Evolutionary conservation across 768 basidiomycete species (phyloP), one percentile per base, ranked within the genome.

Genomic region (Nidula microcarpa): DNA sequence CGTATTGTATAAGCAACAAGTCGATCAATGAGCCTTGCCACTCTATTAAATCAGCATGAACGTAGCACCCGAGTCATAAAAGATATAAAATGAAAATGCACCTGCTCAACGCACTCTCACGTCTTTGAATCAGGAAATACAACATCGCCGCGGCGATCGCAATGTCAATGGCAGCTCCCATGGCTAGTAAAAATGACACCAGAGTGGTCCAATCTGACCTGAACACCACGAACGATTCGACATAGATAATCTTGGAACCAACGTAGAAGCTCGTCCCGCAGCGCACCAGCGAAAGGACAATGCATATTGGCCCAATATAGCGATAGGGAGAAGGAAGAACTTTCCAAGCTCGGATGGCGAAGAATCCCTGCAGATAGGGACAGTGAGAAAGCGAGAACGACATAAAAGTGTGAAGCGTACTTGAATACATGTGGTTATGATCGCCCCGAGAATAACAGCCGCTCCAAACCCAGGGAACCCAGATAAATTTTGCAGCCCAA

Each of bases 381-480:
- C 1, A 5, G 13, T 45, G 30, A 16, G 23, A 23, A 23, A 5
- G 47, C 35, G 14, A 10, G 10, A 9, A 44, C 34, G 37, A 30
- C 11, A 46, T 53, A 34, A 58, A 50, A 32, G 52, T 37, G 3
- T 49, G 46, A 36, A 23, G 23, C 60, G 57, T 39, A 68, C 65
- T 54, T 72, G 68, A 6, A 66, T 64, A n/a, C 62, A 55, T 10
- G 65, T 50, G 4, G 68, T 69, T 10, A 70, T 67, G 3, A 60
- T 34, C 3, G 62, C 65, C 33, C 68, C 69, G 17, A 70, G 53
- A 6, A 68, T 52, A 1, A 62, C 57, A 13, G 58, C 60, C 2
- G 62, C 48, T 18, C 59, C 54, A 36, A 65, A 51, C 37, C 61
- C 56, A 43, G 54, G 53, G 53, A 65, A 61, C 6, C 55, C 61